A percentile compares a stretch with the other conserved stretches of the same genome.
phyloP scores from a whole-genome alignment of 768 basidiomycete species.

The Pleurotus giganteus region DNA sequence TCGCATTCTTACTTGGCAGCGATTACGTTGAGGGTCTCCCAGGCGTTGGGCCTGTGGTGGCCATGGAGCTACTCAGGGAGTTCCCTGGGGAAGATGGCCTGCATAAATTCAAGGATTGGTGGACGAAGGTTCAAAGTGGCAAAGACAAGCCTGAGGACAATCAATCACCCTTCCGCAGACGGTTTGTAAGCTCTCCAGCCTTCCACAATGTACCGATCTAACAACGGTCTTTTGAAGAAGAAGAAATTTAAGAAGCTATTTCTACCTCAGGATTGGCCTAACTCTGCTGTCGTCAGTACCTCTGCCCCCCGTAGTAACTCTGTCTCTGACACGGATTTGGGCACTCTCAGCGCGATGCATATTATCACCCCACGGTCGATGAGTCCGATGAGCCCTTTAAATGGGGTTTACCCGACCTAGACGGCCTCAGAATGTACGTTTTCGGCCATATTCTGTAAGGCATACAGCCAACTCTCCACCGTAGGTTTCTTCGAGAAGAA shows the following conservation, averaged over 20 bases:
- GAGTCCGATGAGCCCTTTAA: constrained; percentile 91
- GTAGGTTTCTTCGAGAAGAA: constrained; percentile 72
- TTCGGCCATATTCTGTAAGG: neutral
- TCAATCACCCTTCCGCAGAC: constrained; percentile 72
- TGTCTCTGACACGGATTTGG: neutral
- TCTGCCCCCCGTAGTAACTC: neutral
- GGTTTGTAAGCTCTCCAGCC: constrained; percentile 61
- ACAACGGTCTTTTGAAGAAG: constrained; percentile 55
- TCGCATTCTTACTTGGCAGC: constrained; percentile 94
- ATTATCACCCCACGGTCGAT: constrained; percentile 89
- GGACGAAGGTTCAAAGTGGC: constrained; percentile 89
- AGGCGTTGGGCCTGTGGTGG: constrained; percentile 93
- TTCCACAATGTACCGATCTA: constrained; percentile 10
- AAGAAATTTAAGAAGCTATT: constrained; percentile 86
- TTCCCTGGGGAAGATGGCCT: constrained; percentile 87
- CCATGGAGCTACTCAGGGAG: constrained; percentile 92
- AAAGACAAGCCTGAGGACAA: constrained; percentile 77
- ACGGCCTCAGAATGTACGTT: constrained; percentile 79
- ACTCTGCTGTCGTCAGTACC: constrained; percentile 75
- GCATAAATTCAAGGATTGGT: constrained; percentile 90
- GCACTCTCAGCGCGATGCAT: constrained; percentile 90
- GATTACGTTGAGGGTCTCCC: constrained; percentile 94
- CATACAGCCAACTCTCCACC: constrained; percentile 10
- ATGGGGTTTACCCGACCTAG: constrained; percentile 96
- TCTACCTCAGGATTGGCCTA: constrained; percentile 85